These are phyloP conservation scores for Pseudopithomyces chartarum DNA, from an alignment of 2,329 filamentous ascomycete species.

Conservation along the genomic window DNA sequence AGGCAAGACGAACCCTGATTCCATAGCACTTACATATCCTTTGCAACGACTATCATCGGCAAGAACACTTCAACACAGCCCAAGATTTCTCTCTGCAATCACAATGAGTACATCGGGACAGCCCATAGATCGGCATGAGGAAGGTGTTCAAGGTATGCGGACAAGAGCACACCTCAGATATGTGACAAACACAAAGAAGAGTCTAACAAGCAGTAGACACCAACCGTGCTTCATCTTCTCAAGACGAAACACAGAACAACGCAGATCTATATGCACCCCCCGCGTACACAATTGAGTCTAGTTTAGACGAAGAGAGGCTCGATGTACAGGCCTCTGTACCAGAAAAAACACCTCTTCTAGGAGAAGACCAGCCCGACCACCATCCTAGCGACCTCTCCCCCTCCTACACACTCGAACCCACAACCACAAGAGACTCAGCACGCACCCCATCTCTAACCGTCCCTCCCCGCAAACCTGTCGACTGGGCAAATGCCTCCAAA, in stretches of 20 bases:
- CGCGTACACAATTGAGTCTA: conserved; percentile 21
- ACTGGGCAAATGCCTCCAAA: conserved; percentile 11
- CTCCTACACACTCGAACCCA: neutral
- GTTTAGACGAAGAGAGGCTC: conserved; percentile 19
- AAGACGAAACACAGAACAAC: conserved; percentile 12
- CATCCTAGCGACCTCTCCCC: neutral
- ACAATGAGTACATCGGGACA: too few relatives aligned
- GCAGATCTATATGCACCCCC: conserved; percentile 26
- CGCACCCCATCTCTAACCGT: neutral
- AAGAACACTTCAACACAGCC: too few relatives aligned
- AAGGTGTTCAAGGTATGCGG: neutral
- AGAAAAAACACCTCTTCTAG: conserved; percentile 16
- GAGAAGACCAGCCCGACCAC: neutral
- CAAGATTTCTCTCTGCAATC: too few relatives aligned
- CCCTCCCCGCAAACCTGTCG: conserved; percentile 19
- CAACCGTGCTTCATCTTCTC: neutral
- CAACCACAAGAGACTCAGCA: neutral
- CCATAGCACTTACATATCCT: too few relatives aligned
- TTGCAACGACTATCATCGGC: too few relatives aligned
- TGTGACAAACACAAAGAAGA: neutral
- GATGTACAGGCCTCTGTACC: conserved; percentile 19
- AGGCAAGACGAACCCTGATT: too few relatives aligned
- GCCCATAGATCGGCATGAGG: too few relatives aligned
- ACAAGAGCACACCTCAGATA: neutral
- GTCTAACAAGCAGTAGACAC: neutral